Percentiles rank a stretch among this genome's conserved stretches.
Conservation (phyloP, 2,329 filamentous ascomycete species). For the Chaetothyriales sp. region DNA sequence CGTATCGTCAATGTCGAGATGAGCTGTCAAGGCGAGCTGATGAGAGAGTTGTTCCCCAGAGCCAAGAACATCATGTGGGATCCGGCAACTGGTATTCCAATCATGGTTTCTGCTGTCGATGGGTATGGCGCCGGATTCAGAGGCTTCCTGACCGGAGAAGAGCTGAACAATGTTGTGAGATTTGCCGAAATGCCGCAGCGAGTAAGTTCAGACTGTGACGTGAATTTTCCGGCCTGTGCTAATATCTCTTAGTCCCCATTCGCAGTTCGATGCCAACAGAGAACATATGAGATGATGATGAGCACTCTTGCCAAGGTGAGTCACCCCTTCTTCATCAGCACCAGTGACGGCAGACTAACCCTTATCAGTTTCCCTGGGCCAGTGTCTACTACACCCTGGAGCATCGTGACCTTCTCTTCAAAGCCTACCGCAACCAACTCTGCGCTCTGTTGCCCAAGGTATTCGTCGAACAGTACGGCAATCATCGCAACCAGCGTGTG, state of each 20-base stretch:
- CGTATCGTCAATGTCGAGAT: constrained; percentile 32
- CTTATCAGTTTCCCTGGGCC: constrained; percentile 36
- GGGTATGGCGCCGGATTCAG: constrained; percentile 35
- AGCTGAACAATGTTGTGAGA: constrained; percentile 31
- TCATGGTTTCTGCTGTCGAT: constrained; percentile 23
- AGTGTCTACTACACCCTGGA: constrained; percentile 30
- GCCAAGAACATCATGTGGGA: constrained; percentile 36
- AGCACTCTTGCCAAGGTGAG: constrained; percentile 36
- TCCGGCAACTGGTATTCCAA: constrained; percentile 2
- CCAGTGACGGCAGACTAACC: constrained; percentile 5
- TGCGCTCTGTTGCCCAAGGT: constrained; percentile 53
- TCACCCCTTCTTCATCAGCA: constrained; percentile 1
- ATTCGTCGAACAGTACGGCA: constrained; percentile 22
- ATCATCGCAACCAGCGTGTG: constrained; percentile 10
- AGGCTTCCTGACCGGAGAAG: constrained; percentile 37
- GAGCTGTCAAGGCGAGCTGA: constrained; percentile 34
- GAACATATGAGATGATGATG: constrained; percentile 39
- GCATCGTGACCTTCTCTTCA: constrained; percentile 33
- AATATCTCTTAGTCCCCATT: constrained; percentile 30
- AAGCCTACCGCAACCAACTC: constrained; percentile 40
- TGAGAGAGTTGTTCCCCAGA: constrained; percentile 36
- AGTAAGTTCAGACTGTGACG: constrained; percentile 23
- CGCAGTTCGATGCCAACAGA: constrained; percentile 34
- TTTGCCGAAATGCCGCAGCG: constrained; percentile 35
- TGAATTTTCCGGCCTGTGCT: background rate